Conservation (phyloP, 2,329 filamentous ascomycete genomes). For the Lizonia empirigonia region DNA sequence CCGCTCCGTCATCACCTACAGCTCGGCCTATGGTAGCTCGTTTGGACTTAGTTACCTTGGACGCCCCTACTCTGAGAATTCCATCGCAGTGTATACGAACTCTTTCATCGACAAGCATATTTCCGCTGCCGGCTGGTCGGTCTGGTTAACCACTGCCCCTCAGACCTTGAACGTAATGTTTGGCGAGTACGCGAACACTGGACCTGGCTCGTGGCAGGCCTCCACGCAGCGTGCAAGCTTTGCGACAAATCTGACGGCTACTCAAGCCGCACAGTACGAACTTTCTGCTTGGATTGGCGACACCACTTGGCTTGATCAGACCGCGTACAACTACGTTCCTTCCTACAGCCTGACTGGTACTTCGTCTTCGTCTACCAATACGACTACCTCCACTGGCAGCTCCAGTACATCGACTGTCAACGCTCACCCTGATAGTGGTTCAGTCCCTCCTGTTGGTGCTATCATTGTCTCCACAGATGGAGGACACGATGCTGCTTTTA, state of each 20-base stretch:
- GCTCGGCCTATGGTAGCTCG: slow-evolving; percentile 36
- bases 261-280: slow-evolving; percentile 45
- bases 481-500: slow-evolving; percentile 37
- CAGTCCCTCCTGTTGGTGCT: slow-evolving; percentile 49
- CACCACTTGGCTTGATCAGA: slow-evolving; percentile 52
- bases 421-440: slow-evolving; percentile 51
- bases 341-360: slow-evolving; percentile 25
- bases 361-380: slow-evolving; percentile 33
- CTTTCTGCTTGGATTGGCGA: slow-evolving; percentile 49
- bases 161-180: slow-evolving; percentile 46
- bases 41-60: slow-evolving; percentile 52
- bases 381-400: slow-evolving; percentile 21
- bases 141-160: slow-evolving; percentile 42
- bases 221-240: slow-evolving; percentile 42
- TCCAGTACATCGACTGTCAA: slow-evolving; percentile 40
- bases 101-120: slow-evolving; percentile 47
- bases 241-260: slow-evolving; percentile 44
- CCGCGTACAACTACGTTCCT: slow-evolving; percentile 48
- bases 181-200: slow-evolving; percentile 43
- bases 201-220: slow-evolving; percentile 41
- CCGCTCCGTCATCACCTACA: slow-evolving; percentile 53
- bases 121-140: slow-evolving; percentile 38
- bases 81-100: slow-evolving; percentile 45
- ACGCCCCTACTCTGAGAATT: slow-evolving; percentile 50
- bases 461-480: slow-evolving; percentile 51